Percentiles rank a stretch among this genome's conserved stretches.
Conservation (phyloP, 2,329 filamentous ascomycete genomes). For the Endothia cerciana region DNA sequence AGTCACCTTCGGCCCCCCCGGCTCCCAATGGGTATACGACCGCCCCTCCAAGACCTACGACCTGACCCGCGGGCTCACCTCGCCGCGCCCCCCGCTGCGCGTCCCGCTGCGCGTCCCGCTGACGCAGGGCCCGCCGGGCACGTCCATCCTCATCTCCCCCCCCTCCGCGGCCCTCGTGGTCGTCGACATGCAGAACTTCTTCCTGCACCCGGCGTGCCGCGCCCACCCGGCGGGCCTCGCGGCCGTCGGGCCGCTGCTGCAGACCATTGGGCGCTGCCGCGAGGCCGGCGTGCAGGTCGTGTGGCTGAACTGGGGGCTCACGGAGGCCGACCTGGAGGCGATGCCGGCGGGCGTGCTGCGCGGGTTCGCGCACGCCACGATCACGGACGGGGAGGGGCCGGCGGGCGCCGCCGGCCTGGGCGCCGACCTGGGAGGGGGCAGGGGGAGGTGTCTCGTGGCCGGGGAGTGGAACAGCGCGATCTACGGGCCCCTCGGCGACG, state of each 20-base stretch:
- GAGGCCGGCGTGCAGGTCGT: slow-evolving; percentile 54
- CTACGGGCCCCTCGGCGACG: slow-evolving; percentile 48
- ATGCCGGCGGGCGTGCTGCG: slow-evolving; percentile 55
- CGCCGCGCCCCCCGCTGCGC: slow-evolving; percentile 27
- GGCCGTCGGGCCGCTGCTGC: slow-evolving; percentile 45
- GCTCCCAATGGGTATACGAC: slow-evolving; percentile 39
- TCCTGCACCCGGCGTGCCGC: slow-evolving; percentile 48
- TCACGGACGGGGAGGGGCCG: slow-evolving; percentile 30
- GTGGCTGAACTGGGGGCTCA: slow-evolving; percentile 63
- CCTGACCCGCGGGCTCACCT: slow-evolving; percentile 32
- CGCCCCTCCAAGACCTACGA: slow-evolving; percentile 36
- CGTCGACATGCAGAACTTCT: slow-evolving; percentile 59
- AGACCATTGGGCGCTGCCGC: slow-evolving; percentile 50
- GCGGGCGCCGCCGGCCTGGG: slow-evolving; percentile 50
- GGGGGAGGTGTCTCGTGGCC: slow-evolving; percentile 52
- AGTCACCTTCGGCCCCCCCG: slow-evolving; percentile 37
- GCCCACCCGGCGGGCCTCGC: slow-evolving; percentile 45
- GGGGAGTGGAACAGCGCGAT: slow-evolving; percentile 61
- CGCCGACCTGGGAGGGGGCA: slow-evolving; percentile 48
- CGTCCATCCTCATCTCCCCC: slow-evolving; percentile 45
- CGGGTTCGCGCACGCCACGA: slow-evolving; percentile 49
- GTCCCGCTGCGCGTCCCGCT: slow-evolving; percentile 33
- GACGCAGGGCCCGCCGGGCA: slow-evolving; percentile 35
- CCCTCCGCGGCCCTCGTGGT: slow-evolving; percentile 51
- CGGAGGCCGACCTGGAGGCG: slow-evolving; percentile 50